These are phyloP conservation scores for Cadophora luteo-olivacea DNA, from an alignment of 2,329 filamentous ascomycete genomes.

Conservation along the genomic window DNA sequence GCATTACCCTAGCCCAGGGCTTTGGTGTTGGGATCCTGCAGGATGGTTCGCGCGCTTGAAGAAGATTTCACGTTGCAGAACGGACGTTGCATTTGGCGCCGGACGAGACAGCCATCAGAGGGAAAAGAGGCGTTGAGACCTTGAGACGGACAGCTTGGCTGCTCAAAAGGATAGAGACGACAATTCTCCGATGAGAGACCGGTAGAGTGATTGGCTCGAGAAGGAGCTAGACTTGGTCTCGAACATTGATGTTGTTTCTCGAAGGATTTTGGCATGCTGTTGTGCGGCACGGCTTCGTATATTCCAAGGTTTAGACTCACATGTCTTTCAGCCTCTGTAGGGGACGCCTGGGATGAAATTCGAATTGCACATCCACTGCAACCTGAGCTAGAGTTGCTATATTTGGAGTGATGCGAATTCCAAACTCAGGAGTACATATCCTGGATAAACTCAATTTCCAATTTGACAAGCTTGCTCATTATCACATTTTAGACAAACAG, in stretches of 20 bases:
- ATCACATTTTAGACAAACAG: not conserved
- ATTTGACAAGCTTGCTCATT: no score
- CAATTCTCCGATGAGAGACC: not conserved
- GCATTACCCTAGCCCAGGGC: not conserved
- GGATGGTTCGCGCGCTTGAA: not conserved
- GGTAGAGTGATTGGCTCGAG: not conserved
- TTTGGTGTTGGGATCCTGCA: not conserved
- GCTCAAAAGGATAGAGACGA: not conserved
- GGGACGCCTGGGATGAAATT: not conserved
- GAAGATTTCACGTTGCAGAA: not conserved
- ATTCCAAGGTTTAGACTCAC: not conserved
- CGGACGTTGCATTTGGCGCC: slow-evolving; percentile 2
- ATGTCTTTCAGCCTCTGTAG: not conserved
- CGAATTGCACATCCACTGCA: not conserved
- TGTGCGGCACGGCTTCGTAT: slow-evolving; percentile 11
- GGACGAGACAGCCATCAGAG: not conserved
- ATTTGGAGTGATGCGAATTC: no score
- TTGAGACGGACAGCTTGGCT: slow-evolving; percentile 2
- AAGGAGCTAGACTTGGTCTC: not conserved
- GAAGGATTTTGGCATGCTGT: slow-evolving; percentile 5
- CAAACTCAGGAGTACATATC: no score
- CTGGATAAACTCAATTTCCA: no score
- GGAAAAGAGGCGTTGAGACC: not conserved
- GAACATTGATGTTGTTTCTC: slow-evolving; percentile 7
- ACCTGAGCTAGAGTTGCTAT: not conserved